Evolutionary conservation across 139 green algal genomes (phyloP).

Genomic region (Picochlorum sp.): DNA sequence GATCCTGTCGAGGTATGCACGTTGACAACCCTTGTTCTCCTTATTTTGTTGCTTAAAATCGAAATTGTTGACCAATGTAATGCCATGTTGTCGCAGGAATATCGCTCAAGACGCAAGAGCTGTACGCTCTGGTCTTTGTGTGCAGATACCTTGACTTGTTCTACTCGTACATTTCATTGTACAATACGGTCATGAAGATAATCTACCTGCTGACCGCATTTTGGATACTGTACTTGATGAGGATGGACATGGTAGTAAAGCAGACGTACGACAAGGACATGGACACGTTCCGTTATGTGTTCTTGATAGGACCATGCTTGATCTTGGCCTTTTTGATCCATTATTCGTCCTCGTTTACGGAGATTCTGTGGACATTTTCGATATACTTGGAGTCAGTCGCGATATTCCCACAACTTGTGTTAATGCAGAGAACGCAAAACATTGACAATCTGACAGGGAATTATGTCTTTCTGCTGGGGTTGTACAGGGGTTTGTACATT

Average conservation of each 20-base stretch:
- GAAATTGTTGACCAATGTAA: neutral
- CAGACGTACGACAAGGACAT: slow-evolving; percentile 93
- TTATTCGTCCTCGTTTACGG: slow-evolving; percentile 53
- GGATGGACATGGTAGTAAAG: slow-evolving; percentile 73
- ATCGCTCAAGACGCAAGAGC: slow-evolving; percentile 94
- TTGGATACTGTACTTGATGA: slow-evolving; percentile 91
- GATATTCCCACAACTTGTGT: slow-evolving; percentile 96
- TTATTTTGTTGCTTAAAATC: neutral
- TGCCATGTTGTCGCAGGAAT: slow-evolving; percentile 60
- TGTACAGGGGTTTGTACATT: slow-evolving; percentile 93
- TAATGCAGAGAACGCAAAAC: slow-evolving; percentile 97
- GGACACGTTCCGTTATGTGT: slow-evolving; percentile 87
- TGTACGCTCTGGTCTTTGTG: slow-evolving; percentile 93
- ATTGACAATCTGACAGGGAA: slow-evolving; percentile 99
- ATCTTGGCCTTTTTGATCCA: slow-evolving; percentile 76
- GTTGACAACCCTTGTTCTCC: neutral
- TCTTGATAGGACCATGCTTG: slow-evolving; percentile 70
- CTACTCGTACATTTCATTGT: slow-evolving; percentile 85
- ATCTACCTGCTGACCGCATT: slow-evolving; percentile 79
- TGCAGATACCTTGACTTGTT: slow-evolving; percentile 96
- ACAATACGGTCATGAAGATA: slow-evolving; percentile 99
- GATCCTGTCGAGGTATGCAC: slow-evolving; percentile 79
- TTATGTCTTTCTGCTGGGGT: slow-evolving; percentile 94
- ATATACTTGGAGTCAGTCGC: slow-evolving; percentile 98
- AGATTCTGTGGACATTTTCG: slow-evolving; percentile 97